phyloP scores from a whole-genome alignment of 2,329 filamentous ascomycete species.

The Harringtonia lauricola region DNA sequence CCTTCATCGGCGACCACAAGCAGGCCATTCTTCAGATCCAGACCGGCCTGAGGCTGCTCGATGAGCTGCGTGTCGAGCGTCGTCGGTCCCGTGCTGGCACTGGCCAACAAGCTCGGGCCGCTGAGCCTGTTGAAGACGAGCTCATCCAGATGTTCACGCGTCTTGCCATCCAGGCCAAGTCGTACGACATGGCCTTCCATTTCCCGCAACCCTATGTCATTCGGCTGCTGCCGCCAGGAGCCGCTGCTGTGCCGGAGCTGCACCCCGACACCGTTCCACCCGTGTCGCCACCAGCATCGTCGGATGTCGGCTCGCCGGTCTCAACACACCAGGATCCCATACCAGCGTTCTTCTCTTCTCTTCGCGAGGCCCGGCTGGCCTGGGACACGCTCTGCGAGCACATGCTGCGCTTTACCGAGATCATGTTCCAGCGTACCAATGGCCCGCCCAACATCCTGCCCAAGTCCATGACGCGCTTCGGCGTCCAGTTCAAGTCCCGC shows the following conservation, averaged over 20 bases:
- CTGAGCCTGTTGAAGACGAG: conserved; percentile 43
- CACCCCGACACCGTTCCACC: conserved; percentile 25
- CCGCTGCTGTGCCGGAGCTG: conserved; percentile 8
- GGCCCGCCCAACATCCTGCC: conserved; percentile 43
- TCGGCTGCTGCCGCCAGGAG: conserved; percentile 28
- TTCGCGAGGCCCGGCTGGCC: conserved; percentile 43
- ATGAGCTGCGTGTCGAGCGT: conserved; percentile 37
- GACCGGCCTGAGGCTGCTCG: conserved; percentile 41
- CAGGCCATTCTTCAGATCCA: conserved; percentile 53
- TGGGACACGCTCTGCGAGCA: conserved; percentile 46
- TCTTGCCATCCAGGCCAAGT: conserved; percentile 54
- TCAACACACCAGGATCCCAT: conserved; percentile 26
- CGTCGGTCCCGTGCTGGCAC: conserved; percentile 17
- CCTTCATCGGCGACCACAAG: conserved; percentile 52
- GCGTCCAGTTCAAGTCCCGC: conserved; percentile 34
- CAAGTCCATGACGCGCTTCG: conserved; percentile 33
- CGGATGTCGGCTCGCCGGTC: conserved; percentile 30
- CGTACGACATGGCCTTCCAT: conserved; percentile 58
- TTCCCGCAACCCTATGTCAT: conserved; percentile 53
- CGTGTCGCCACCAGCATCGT: conserved; percentile 12
- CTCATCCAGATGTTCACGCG: conserved; percentile 53
- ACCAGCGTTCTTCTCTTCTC: conserved; percentile 33
- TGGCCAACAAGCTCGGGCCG: conserved; percentile 3
- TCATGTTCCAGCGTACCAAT: conserved; percentile 34
- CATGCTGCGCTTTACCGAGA: conserved; percentile 48